Percentiles rank a stretch among this genome's conserved stretches.
Conservation (phyloP, 1,284 basidiomycete genomes). For the Ustilago sp. region DNA sequence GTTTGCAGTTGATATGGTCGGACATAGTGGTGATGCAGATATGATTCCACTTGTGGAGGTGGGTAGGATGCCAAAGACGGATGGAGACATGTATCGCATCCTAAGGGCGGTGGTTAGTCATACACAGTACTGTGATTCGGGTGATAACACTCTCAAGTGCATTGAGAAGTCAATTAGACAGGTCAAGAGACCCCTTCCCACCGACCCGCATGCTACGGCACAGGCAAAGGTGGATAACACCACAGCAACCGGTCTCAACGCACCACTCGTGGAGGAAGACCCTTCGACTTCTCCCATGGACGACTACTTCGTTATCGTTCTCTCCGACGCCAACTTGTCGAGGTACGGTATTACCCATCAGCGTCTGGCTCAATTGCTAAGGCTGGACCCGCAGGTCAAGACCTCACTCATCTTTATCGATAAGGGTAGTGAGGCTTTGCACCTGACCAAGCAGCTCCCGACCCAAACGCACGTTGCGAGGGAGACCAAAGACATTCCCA, state of each 20-base stretch:
- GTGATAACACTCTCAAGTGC: conserved; percentile 61
- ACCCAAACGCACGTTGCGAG: conserved; percentile 62
- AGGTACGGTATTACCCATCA: conserved; percentile 68
- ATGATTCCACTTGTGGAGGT: conserved; percentile 65
- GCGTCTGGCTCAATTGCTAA: conserved; percentile 51
- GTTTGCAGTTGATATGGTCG: conserved; percentile 68
- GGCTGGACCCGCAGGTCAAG: conserved; percentile 62
- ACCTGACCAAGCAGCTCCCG: conserved; percentile 53
- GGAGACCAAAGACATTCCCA: conserved; percentile 61
- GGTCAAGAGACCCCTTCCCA: conserved; percentile 32
- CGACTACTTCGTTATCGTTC: conserved; percentile 70
- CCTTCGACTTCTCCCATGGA: conserved; percentile 54
- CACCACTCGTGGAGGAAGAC: conserved; percentile 32
- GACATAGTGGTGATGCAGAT: conserved; percentile 67
- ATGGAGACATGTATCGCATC: conserved; percentile 64
- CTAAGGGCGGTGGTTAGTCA: conserved; percentile 60
- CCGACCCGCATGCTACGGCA: conserved; percentile 2
- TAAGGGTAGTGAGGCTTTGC: conserved; percentile 55
- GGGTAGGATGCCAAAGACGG: conserved; percentile 56
- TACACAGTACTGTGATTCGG: conserved; percentile 62
- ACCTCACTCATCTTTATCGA: conserved; percentile 66
- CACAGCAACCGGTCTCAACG: conserved; percentile 25
- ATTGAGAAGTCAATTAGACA: conserved; percentile 53
- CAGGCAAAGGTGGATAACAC: conserved; percentile 9
- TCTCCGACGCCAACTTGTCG: conserved; percentile 70